Percentiles rank a stretch among this genome's conserved stretches.
Conservation (phyloP, 129 eudicot species). For the Artemisia annua region DNA sequence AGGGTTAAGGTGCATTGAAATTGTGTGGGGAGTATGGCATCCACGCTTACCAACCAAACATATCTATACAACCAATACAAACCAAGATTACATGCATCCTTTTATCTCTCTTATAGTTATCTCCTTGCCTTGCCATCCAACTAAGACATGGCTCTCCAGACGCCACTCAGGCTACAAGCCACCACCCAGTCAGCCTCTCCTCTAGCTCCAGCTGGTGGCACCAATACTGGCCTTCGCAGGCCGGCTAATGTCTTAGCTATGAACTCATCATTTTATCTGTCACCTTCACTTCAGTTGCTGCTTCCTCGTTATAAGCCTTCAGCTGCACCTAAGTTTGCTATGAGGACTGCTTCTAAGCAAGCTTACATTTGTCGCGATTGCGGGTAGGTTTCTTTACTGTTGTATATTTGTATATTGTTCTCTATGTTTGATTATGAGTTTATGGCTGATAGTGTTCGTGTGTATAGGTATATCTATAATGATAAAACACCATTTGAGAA, state of each 20-base stretch:
- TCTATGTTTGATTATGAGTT: constrained; percentile 1
- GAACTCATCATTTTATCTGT: constrained; percentile 58
- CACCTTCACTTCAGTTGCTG: constrained; percentile 59
- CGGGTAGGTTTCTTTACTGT: constrained; percentile 52
- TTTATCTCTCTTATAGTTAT: constrained; percentile 11
- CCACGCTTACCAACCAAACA: constrained; percentile 64
- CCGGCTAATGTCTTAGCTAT: constrained; percentile 41
- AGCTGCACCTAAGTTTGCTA: constrained; percentile 61
- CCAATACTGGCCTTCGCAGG: constrained; percentile 50
- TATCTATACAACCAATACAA: constrained; percentile 21
- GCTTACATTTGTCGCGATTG: constrained; percentile 97
- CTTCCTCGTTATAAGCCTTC: constrained; percentile 39
- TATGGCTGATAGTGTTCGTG: no score
- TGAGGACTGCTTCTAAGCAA: constrained; percentile 89
- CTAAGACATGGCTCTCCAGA: constrained; percentile 56
- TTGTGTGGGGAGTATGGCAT: constrained; percentile 77
- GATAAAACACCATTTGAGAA: constrained; percentile 94
- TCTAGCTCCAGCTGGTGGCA: constrained; percentile 31
- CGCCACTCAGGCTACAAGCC: constrained; percentile 42
- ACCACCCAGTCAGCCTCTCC: constrained; percentile 35
- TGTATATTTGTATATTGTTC: constrained; percentile 2
- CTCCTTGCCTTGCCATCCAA: constrained; percentile 33
- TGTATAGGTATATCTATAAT: constrained; percentile 80
- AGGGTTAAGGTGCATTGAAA: constrained; percentile 13
- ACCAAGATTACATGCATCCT: constrained; percentile 18